Evolutionary conservation across 139 green algal species (phyloP), one percentile per base, ranked within the genome.

Genomic region (Zygnema cylindricum): DNA sequence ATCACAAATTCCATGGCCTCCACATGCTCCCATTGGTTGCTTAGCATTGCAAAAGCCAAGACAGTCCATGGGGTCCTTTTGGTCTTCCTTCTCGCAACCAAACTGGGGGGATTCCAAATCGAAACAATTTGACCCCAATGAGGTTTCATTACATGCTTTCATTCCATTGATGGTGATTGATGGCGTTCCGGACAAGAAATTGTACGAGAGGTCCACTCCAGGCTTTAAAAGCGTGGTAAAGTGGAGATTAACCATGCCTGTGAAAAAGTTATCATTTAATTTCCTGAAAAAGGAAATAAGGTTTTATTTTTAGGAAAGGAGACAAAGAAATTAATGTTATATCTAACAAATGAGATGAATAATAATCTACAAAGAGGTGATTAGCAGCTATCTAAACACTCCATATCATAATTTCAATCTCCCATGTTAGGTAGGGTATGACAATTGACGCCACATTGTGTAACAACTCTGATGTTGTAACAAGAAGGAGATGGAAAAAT

Each of bases 11-110:
- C 71, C 71, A 16, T 79, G 71, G 3, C 71, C 71, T 11, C 71
- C 71, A 16, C 71, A 79, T 16, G 71, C 3, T 3, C 71, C 71
- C 38, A 79, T 43, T 43, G 71, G 71, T 16, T 41, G 38, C 71
- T 7, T 79, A 11, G 71, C 71, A 16, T 79, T 79, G 71, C 71
- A 79, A 16, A 79, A 79, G 71, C 11, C 71, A 3, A 16, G 11
- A 16, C 71, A 79, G 7, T 7, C 7, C 49, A 16, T 25, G 49
- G 16, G 49, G 7, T 25, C 7, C 49, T 63, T 63, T 16, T 63
- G 49, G 7, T 16, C 49, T 63, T 63, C 7, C 7, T 7, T 63
- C 7, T 63, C 49, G 49, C 49, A 63, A n/a, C n/a, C n/a, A n/a
- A n/a, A n/a, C n/a, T n/a, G n/a, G n/a, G 7, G 7, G 49, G 49